A percentile compares a stretch with the other conserved stretches of the same genome.
Conservation (phyloP, 116 monocot species). For the Posidonia oceanica region DNA sequence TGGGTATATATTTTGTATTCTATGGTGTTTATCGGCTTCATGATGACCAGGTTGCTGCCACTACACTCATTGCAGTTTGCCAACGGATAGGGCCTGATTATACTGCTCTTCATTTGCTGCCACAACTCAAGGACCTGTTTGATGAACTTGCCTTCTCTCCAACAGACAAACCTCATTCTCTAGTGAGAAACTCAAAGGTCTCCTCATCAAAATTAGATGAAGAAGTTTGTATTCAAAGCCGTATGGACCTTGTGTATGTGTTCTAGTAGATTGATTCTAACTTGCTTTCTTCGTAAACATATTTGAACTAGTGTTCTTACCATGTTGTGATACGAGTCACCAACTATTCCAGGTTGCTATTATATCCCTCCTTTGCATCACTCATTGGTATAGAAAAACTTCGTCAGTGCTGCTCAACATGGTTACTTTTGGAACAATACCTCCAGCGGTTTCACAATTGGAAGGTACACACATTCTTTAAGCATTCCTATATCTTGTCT, state of each 20-base stretch:
- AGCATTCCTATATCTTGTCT: background rate
- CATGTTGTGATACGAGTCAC: background rate
- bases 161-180: constrained; percentile 19
- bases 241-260: constrained; percentile 83
- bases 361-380: constrained; percentile 82
- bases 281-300: too few species aligned
- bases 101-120: constrained; percentile 53
- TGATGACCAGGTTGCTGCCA: constrained; percentile 53
- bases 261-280: background rate
- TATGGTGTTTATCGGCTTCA: background rate
- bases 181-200: constrained; percentile 19
- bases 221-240: constrained; percentile 31
- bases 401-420: constrained; percentile 65
- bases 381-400: constrained; percentile 88
- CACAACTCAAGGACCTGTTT: constrained; percentile 77
- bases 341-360: constrained; percentile 38
- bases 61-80: constrained; percentile 50
- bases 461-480: constrained; percentile 39
- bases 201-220: constrained; percentile 27
- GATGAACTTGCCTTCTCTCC: constrained; percentile 76
- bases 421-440: constrained; percentile 92
- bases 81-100: constrained; percentile 72
- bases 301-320: background rate
- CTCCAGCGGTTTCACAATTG: constrained; percentile 64
- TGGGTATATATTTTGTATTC: too few species aligned